Evolutionary conservation across 2,329 filamentous ascomycete genomes (phyloP).

Genomic region (Calonectria henricotiae): DNA sequence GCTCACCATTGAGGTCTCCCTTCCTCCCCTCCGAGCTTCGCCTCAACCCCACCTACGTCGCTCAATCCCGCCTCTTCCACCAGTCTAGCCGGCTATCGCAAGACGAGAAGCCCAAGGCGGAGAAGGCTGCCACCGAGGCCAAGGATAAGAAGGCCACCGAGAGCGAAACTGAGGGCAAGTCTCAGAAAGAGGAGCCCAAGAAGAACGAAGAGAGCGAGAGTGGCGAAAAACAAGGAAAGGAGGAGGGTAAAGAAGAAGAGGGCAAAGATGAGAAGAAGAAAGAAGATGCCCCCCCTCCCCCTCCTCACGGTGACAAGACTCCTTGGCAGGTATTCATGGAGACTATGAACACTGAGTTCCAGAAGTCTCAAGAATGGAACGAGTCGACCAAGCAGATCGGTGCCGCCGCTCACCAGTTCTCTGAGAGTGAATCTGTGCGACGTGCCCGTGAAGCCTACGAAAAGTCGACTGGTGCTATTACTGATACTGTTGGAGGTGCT

Average conservation of each 20-base stretch:
- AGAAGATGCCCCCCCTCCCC: constrained; percentile 84
- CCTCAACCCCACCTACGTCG: constrained; percentile 54
- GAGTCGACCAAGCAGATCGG: constrained; percentile 97
- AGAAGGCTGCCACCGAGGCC: constrained; percentile 58
- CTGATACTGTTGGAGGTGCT: constrained; percentile 83
- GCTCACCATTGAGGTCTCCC: constrained; percentile 64
- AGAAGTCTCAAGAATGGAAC: constrained; percentile 99
- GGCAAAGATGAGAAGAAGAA: constrained; percentile 74
- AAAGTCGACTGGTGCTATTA: constrained; percentile 87
- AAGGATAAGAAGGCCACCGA: constrained; percentile 61
- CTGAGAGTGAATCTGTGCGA: constrained; percentile 92
- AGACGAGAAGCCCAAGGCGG: constrained; percentile 57
- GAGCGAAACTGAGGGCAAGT: constrained; percentile 53
- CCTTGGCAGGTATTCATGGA: constrained; percentile 99
- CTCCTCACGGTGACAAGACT: constrained; percentile 98
- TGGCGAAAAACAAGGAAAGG: constrained; percentile 58
- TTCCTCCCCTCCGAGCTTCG: constrained; percentile 60
- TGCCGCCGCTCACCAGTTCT: constrained; percentile 90
- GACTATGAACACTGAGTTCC: constrained; percentile 94
- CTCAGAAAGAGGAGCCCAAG: constrained; percentile 64
- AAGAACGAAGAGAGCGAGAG: constrained; percentile 60
- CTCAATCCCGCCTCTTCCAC: constrained; percentile 57
- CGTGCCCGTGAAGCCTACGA: constrained; percentile 89
- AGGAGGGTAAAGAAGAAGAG: constrained; percentile 67
- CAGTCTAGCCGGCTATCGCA: constrained; percentile 53